Evolutionary conservation across 1,284 basidiomycete species (phyloP).

Genomic region (Moesziomyces sp.): DNA sequence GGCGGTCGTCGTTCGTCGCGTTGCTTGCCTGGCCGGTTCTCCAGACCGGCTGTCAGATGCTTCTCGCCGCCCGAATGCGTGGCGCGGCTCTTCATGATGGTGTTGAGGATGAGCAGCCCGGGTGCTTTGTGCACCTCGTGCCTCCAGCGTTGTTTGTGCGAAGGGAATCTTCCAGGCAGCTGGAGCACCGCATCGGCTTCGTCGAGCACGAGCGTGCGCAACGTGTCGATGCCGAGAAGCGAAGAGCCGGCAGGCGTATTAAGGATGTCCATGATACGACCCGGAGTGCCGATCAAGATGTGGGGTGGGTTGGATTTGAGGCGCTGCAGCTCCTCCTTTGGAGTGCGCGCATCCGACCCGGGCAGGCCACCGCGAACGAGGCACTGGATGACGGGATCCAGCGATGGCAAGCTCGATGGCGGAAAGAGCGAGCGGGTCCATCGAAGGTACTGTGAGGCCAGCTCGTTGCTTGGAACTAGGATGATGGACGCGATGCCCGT

Average conservation of each 20-base stretch:
- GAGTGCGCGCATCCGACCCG: constrained; percentile 17
- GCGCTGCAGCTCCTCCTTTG: constrained; percentile 42
- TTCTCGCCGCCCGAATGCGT: constrained; percentile 61
- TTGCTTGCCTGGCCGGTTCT: constrained; percentile 42
- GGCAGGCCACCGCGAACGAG: constrained; percentile 48
- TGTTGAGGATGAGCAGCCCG: constrained; percentile 56
- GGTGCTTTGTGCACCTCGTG: constrained; percentile 60
- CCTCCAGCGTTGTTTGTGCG: constrained; percentile 59
- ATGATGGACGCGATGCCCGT: constrained; percentile 58
- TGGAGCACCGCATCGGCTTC: constrained; percentile 64
- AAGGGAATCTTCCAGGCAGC: constrained; percentile 62
- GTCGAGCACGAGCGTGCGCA: constrained; percentile 61
- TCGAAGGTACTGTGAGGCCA: constrained; percentile 59
- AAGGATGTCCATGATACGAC: constrained; percentile 57
- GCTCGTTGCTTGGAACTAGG: constrained; percentile 64
- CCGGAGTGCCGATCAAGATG: constrained; percentile 63
- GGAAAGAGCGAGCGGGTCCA: constrained; percentile 61
- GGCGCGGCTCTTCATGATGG: constrained; percentile 53
- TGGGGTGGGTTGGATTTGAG: constrained; percentile 56
- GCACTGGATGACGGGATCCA: constrained; percentile 59
- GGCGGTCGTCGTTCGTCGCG: constrained; percentile 52
- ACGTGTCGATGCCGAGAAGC: constrained; percentile 55
- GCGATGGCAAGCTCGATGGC: constrained; percentile 14
- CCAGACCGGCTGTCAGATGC: constrained; percentile 56
- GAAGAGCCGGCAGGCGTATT: constrained; percentile 38